These are phyloP conservation scores for Backusella mclennaniae DNA, from an alignment of 192 early-diverging fungal species.

Conservation along the genomic window DNA sequence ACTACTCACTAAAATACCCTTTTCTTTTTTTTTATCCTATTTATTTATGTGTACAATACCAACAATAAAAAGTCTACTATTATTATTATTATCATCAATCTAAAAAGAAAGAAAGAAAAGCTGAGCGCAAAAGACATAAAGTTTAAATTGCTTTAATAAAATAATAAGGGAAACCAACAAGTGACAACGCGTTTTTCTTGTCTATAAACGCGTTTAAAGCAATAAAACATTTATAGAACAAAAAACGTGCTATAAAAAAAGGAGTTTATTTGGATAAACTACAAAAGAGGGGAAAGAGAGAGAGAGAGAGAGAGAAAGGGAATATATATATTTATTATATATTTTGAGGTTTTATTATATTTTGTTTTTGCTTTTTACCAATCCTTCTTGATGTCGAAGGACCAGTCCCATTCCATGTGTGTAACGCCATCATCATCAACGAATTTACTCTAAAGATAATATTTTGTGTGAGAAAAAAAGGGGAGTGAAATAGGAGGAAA, in stretches of 20 bases:
- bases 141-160: too few species aligned
- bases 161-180: neutral
- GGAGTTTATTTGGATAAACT: neutral
- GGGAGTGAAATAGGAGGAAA: neutral
- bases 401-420: slow-evolving; percentile 83
- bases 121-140: neutral
- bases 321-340: slow-evolving; percentile 1
- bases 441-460: slow-evolving; percentile 69
- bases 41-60: neutral
- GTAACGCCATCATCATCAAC: slow-evolving; percentile 85
- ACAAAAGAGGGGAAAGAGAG: neutral
- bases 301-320: neutral
- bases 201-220: neutral
- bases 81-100: neutral
- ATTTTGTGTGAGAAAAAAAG: neutral
- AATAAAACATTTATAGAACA: neutral
- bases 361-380: slow-evolving; percentile 23
- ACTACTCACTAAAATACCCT: neutral
- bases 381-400: slow-evolving; percentile 45
- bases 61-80: neutral
- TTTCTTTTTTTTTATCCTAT: neutral
- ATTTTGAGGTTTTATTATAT: neutral
- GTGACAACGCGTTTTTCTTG: neutral
- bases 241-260: neutral
- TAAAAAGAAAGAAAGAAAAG: neutral